Conservation (phyloP, 2,329 filamentous ascomycete species). For the Lecanoromycetidae sp. region DNA sequence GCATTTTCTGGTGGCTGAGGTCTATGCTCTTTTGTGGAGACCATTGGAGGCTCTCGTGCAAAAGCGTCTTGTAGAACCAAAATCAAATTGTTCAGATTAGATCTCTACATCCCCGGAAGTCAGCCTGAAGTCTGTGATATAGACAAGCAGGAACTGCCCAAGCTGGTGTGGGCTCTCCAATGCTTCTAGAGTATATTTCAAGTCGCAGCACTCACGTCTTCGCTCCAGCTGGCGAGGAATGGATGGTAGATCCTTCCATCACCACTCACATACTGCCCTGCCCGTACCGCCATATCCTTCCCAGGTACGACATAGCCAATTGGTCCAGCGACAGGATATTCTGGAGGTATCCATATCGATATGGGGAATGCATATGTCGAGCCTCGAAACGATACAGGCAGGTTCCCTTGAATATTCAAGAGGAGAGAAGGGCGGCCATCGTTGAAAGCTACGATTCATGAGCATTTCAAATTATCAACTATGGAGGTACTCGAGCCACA, state of each 20-base stretch:
- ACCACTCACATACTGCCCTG: conserved; percentile 87
- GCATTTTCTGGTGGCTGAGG: conserved; percentile 23
- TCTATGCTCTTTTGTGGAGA: conserved; percentile 48
- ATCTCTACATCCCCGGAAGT: conserved; percentile 47
- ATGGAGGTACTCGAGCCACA: conserved; percentile 33
- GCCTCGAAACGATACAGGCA: conserved; percentile 85
- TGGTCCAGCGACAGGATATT: conserved; percentile 75
- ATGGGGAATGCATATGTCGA: conserved; percentile 83
- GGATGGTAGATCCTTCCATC: conserved; percentile 93
- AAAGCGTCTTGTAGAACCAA: conserved; percentile 76
- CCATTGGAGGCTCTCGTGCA: conserved; percentile 84
- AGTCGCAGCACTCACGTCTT: conserved; percentile 55
- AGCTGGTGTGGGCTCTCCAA: too few relatives aligned
- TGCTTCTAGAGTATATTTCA: too few relatives aligned
- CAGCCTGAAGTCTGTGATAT: neutral
- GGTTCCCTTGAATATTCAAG: conserved; percentile 70
- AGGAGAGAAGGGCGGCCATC: conserved; percentile 78
- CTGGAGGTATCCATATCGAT: conserved; percentile 83
- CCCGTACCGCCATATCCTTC: conserved; percentile 75
- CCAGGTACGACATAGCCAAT: conserved; percentile 81
- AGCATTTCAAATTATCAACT: conserved; percentile 1
- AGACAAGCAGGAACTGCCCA: too few relatives aligned
- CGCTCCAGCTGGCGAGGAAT: conserved; percentile 78
- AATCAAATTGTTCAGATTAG: conserved; percentile 70
- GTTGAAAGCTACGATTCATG: conserved; percentile 57